A percentile compares a stretch with the other conserved stretches of the same genome.
Conservation (phyloP, 495 filamentous ascomycete genomes). For the Alectoria sarmentosa region DNA sequence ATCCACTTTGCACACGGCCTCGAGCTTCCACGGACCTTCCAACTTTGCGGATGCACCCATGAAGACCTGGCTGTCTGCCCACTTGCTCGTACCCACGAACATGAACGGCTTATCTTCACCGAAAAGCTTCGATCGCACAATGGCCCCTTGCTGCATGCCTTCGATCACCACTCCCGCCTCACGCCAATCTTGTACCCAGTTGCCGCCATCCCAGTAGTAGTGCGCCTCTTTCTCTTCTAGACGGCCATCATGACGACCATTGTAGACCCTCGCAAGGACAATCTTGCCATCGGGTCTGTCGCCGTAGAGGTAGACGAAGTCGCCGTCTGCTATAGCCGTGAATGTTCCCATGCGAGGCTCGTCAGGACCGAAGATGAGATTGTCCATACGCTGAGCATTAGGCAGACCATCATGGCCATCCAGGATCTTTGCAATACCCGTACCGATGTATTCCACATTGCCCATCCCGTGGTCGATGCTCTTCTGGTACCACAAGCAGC, state of each 20-base stretch:
- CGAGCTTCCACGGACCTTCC: conserved; percentile 29
- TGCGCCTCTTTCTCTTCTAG: not conserved
- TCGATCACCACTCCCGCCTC: conserved; percentile 17
- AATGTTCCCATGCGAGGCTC: conserved; percentile 27
- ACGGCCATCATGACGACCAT: not conserved
- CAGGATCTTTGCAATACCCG: conserved; percentile 11
- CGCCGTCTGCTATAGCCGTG: conserved; percentile 14
- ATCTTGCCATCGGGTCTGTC: conserved; percentile 20
- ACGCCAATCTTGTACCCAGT: conserved; percentile 15
- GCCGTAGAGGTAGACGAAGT: conserved; percentile 25
- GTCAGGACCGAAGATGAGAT: conserved; percentile 10
- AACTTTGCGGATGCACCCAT: conserved; percentile 20
- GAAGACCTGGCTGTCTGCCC: conserved; percentile 24
- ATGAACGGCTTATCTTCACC: conserved; percentile 22
- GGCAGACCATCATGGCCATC: not conserved
- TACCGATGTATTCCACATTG: conserved; percentile 12
- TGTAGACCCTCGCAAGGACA: conserved; percentile 22
- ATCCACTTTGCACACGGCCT: conserved; percentile 14
- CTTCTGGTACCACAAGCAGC: conserved; percentile 22
- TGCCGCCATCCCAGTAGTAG: conserved; percentile 20
- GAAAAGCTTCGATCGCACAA: conserved; percentile 28
- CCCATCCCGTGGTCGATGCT: conserved; percentile 12
- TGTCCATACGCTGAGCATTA: conserved; percentile 3
- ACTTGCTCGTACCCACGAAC: conserved; percentile 27
- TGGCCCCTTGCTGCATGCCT: conserved; percentile 25